These are phyloP conservation scores for Lasiosphaeria miniovina DNA, from an alignment of 495 filamentous ascomycete genomes.

Conservation along the genomic window DNA sequence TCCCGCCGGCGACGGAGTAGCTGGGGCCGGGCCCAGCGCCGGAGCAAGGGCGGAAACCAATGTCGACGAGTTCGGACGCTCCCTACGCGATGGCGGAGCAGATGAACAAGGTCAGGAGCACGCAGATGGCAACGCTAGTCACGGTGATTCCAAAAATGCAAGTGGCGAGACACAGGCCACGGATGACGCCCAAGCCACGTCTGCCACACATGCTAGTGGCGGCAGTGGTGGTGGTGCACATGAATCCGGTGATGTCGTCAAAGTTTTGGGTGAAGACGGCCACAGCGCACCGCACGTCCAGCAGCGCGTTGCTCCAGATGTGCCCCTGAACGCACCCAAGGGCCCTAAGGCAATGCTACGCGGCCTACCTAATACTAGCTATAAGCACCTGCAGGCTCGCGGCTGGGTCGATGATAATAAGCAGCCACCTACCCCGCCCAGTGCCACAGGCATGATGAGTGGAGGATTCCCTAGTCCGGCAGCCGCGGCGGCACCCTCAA, in stretches of 20 bases:
- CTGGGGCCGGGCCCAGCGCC: background rate
- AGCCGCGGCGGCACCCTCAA: too few species aligned
- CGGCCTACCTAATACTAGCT: slow-evolving; percentile 74
- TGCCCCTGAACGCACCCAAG: slow-evolving; percentile 69
- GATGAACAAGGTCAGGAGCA: slow-evolving; percentile 28
- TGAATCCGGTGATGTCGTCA: slow-evolving; percentile 6
- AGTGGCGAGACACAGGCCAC: slow-evolving; percentile 3
- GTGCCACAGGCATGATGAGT: slow-evolving; percentile 24
- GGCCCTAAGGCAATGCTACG: slow-evolving; percentile 92
- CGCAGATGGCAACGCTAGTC: slow-evolving; percentile 17
- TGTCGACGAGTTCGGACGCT: slow-evolving; percentile 55
- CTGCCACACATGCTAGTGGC: too few species aligned
- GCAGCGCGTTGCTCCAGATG: slow-evolving; percentile 35
- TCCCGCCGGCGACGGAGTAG: slow-evolving; percentile 14
- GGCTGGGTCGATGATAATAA: slow-evolving; percentile 42
- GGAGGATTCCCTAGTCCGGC: slow-evolving; percentile 30
- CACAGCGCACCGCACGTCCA: slow-evolving; percentile 1
- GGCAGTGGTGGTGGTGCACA: background rate
- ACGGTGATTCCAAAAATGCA: slow-evolving; percentile 8
- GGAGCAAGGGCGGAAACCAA: slow-evolving; percentile 24
- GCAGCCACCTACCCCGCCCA: slow-evolving; percentile 34
- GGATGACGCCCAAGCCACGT: slow-evolving; percentile 8
- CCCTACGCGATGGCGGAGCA: slow-evolving; percentile 35
- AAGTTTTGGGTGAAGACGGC: background rate
- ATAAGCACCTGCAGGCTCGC: slow-evolving; percentile 50